Conservation (phyloP, 257 asterid genomes). For the Solanum sparsipilum region DNA sequence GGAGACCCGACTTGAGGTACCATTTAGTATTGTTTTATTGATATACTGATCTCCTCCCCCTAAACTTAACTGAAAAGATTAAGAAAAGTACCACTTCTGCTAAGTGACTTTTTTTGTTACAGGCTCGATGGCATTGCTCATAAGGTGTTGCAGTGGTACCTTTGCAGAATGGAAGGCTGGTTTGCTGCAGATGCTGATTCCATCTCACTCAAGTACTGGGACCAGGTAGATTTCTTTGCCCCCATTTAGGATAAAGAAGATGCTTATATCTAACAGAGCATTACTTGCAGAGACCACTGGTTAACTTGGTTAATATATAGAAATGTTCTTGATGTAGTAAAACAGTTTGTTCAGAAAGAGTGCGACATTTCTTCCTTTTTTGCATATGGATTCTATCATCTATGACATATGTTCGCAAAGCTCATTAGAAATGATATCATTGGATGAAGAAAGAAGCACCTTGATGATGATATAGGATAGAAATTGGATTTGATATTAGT, state of each 20-base stretch:
- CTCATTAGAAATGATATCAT: background rate
- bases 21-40: background rate
- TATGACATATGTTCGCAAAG: background rate
- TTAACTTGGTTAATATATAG: background rate
- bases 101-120: background rate
- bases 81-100: background rate
- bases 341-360: background rate
- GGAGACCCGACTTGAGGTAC: constrained; percentile 87
- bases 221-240: constrained; percentile 41
- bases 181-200: constrained; percentile 98
- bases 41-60: background rate
- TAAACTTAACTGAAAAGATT: background rate
- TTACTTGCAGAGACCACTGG: background rate
- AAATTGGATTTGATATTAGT: background rate
- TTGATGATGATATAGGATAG: background rate
- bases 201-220: constrained; percentile 89
- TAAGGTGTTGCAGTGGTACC: constrained; percentile 93
- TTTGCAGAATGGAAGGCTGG: constrained; percentile 98
- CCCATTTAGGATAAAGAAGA: background rate
- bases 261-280: background rate
- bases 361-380: background rate
- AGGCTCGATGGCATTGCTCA: constrained; percentile 76
- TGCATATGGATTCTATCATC: background rate
- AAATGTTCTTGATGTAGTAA: background rate
- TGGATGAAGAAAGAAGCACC: background rate